phyloP scores from a whole-genome alignment of 805 yeast genomes.

The Kodamaea lidongshanica region DNA sequence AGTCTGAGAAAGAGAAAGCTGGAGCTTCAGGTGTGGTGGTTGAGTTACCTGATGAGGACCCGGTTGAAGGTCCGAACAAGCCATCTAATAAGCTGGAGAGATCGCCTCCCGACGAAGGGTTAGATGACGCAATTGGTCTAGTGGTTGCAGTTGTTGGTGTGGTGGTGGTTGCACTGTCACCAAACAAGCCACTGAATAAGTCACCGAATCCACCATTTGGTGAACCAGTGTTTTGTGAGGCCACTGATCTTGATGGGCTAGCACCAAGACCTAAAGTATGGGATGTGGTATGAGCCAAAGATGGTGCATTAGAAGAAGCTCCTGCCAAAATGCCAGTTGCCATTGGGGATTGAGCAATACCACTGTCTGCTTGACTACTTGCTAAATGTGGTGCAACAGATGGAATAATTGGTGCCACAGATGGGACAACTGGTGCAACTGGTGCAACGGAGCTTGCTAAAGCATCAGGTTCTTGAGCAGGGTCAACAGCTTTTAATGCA shows the following conservation, averaged over 20 bases:
- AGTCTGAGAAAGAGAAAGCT: constrained; percentile 8
- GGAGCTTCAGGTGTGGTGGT: constrained; percentile 6
- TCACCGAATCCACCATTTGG: constrained; percentile 8
- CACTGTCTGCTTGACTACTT: constrained; percentile 3
- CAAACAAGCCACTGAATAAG: constrained; percentile 12
- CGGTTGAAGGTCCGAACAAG: no score
- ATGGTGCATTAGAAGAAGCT: constrained; percentile 2
- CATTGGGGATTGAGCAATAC: constrained; percentile 3
- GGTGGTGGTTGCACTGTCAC: constrained; percentile 7
- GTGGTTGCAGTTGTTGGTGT: constrained; percentile 8
- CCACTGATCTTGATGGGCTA: background rate
- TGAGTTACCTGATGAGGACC: no score
- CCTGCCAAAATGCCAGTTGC: no score
- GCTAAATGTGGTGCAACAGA: constrained; percentile 2
- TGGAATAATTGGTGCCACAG: constrained; percentile 3
- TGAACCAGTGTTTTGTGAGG: constrained; percentile 4
- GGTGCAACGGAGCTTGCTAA: constrained; percentile 6
- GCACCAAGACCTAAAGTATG: background rate
- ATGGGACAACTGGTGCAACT: constrained; percentile 4
- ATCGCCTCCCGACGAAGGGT: constrained; percentile 1
- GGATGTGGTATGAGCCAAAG: constrained; percentile 2
- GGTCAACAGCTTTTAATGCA: constrained; percentile 2
- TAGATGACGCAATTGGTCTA: constrained; percentile 4
- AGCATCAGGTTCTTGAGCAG: constrained; percentile 1
- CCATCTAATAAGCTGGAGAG: background rate